Evolutionary conservation across 495 filamentous ascomycete genomes (phyloP).

Genomic region (Hypomontagnella submonticulosa): DNA sequence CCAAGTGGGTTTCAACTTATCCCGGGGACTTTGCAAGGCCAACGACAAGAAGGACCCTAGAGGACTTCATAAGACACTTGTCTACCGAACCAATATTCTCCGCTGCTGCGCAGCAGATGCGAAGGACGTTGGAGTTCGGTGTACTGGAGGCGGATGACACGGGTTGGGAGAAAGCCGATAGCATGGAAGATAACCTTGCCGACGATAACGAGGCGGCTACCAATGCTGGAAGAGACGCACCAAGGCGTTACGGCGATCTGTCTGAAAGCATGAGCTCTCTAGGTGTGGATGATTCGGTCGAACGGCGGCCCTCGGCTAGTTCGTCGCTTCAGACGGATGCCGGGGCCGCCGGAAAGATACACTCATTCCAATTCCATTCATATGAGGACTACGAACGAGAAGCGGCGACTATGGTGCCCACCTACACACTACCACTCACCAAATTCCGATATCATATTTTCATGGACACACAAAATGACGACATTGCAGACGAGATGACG

Average conservation of each 20-base stretch:
- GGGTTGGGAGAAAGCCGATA: constrained; percentile 78
- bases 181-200: constrained; percentile 47
- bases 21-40: constrained; percentile 91
- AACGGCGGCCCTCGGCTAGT: constrained; percentile 58
- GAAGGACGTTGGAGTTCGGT: constrained; percentile 68
- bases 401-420: constrained; percentile 72
- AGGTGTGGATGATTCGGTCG: constrained; percentile 55
- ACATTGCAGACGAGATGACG: constrained; percentile 90
- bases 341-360: constrained; percentile 36
- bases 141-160: constrained; percentile 82
- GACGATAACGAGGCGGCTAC: constrained; percentile 30
- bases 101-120: constrained; percentile 84
- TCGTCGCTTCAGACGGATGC: constrained; percentile 50
- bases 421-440: constrained; percentile 67
- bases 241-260: constrained; percentile 46
- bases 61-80: constrained; percentile 75
- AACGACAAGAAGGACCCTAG: constrained; percentile 74
- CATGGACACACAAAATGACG: constrained; percentile 81
- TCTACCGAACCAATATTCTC: constrained; percentile 79
- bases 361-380: constrained; percentile 65
- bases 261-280: constrained; percentile 58
- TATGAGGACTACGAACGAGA: constrained; percentile 80
- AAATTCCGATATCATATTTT: constrained; percentile 86
- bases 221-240: constrained; percentile 28
- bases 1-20: constrained; percentile 89